Evolutionary conservation across 208 protist genomes (phyloP).

Genomic region (Leptomonas seymouri): DNA sequence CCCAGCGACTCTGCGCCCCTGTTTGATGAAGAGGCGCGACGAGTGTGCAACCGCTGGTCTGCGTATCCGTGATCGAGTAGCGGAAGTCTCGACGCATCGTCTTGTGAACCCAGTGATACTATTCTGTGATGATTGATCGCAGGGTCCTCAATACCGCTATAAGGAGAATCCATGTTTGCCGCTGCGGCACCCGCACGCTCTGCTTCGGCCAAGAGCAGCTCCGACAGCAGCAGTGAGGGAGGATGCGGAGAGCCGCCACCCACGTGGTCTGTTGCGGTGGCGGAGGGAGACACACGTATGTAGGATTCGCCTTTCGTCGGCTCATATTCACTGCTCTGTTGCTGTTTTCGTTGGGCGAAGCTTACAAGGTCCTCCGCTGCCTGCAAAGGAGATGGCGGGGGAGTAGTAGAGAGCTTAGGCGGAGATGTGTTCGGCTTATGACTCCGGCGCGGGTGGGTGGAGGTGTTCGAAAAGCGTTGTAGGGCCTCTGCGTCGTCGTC

Average conservation of each 20-base stretch:
- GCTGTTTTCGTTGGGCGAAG: too few species aligned
- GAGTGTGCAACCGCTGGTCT: background rate
- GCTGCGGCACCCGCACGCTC: constrained; percentile 16
- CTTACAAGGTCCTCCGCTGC: background rate
- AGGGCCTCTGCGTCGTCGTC: constrained; percentile 18
- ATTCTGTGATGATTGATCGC: too few species aligned
- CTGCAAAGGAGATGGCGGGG: constrained; percentile 3
- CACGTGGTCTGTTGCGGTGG: background rate
- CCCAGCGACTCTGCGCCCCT: background rate
- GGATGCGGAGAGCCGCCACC: background rate
- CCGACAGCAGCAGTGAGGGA: constrained; percentile 13
- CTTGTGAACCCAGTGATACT: too few species aligned
- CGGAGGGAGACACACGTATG: constrained; percentile 3
- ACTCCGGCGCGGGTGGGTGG: constrained; percentile 9
- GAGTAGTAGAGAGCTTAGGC: constrained; percentile 10
- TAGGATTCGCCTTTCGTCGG: background rate
- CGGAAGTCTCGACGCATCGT: too few species aligned
- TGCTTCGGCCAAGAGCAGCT: constrained; percentile 23
- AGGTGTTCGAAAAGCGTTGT: constrained; percentile 42
- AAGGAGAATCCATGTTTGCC: background rate
- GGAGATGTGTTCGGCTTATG: constrained; percentile 17
- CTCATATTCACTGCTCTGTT: background rate
- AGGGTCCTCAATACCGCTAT: too few species aligned
- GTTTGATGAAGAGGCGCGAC: background rate
- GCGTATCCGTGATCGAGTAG: background rate